phyloP scores from a whole-genome alignment of 345 rosid genomes.

The Heritiera littoralis region DNA sequence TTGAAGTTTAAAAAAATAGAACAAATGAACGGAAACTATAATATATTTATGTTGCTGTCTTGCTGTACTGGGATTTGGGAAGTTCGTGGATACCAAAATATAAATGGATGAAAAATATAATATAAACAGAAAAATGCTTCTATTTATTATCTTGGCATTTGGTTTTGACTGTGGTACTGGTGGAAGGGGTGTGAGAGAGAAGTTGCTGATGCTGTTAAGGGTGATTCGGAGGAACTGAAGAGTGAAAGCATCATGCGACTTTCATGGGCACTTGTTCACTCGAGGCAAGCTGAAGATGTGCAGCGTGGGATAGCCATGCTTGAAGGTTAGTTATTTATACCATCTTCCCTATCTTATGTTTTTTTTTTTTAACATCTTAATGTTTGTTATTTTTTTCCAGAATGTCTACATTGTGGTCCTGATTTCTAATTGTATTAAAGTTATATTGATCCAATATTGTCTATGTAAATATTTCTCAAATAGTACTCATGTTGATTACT shows the following conservation, averaged over 20 bases:
- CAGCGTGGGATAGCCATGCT: conserved; percentile 84
- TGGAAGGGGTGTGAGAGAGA: conserved; percentile 86
- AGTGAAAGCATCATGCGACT: conserved; percentile 71
- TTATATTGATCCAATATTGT: background rate
- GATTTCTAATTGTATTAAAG: background rate
- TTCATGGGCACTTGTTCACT: conserved; percentile 91
- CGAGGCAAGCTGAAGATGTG: conserved; percentile 65
- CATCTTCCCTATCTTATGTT: background rate
- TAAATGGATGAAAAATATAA: too few species aligned
- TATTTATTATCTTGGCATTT: background rate
- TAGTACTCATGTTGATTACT: background rate
- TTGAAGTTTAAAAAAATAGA: background rate
- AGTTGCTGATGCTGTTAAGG: conserved; percentile 52
- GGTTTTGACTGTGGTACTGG: background rate
- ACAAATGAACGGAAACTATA: background rate
- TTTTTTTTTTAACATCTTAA: background rate
- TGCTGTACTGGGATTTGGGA: background rate
- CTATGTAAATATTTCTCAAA: background rate
- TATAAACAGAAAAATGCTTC: background rate
- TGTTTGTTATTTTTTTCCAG: background rate
- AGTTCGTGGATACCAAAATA: background rate
- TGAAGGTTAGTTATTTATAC: conserved; percentile 41
- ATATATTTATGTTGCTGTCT: background rate
- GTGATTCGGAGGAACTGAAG: conserved; percentile 53
- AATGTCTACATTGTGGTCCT: background rate